phyloP scores from a whole-genome alignment of 306 rosid species.

The Oemleria cerasiformis region DNA sequence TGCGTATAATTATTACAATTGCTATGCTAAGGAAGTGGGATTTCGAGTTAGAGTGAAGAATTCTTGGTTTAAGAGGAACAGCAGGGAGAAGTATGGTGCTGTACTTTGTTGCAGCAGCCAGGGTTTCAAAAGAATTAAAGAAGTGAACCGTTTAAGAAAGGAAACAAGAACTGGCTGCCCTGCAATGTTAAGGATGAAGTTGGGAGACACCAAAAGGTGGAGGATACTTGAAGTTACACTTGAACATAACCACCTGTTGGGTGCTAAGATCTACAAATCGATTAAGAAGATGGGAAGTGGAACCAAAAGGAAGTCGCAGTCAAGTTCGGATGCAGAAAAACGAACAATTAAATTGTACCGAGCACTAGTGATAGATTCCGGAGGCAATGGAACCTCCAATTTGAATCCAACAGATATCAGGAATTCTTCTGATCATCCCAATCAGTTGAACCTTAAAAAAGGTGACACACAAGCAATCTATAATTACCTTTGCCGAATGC shows the following conservation, averaged over 20 bases:
- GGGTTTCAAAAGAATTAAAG: conserved; percentile 91
- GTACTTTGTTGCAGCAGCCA: conserved; percentile 99
- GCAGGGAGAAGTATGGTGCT: conserved; percentile 92
- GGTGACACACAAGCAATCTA: conserved; percentile 91
- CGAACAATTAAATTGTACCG: conserved; percentile 74
- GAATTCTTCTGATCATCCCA: conserved; percentile 35
- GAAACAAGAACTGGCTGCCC: conserved; percentile 98
- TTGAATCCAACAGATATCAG: conserved; percentile 39
- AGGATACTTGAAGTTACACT: conserved; percentile 76
- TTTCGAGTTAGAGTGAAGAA: conserved; percentile 92
- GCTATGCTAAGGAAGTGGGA: conserved; percentile 92
- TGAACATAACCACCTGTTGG: conserved; percentile 86
- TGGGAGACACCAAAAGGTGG: conserved; percentile 87
- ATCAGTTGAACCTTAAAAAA: conserved; percentile 63
- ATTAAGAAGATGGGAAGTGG: conserved; percentile 62
- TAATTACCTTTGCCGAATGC: conserved; percentile 89
- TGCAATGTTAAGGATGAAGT: conserved; percentile 92
- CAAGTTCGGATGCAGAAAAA: conserved; percentile 54
- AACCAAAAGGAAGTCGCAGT: conserved; percentile 51
- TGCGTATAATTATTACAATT: conserved; percentile 84
- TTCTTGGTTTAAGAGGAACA: conserved; percentile 93
- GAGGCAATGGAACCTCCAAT: conserved; percentile 47
- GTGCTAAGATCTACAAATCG: conserved; percentile 57
- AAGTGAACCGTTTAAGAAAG: conserved; percentile 76
- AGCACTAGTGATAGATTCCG: conserved; percentile 85